Base-by-base conservation (phyloP, 2,329 filamentous ascomycete genomes). In the Fusarium coicis region DNA sequence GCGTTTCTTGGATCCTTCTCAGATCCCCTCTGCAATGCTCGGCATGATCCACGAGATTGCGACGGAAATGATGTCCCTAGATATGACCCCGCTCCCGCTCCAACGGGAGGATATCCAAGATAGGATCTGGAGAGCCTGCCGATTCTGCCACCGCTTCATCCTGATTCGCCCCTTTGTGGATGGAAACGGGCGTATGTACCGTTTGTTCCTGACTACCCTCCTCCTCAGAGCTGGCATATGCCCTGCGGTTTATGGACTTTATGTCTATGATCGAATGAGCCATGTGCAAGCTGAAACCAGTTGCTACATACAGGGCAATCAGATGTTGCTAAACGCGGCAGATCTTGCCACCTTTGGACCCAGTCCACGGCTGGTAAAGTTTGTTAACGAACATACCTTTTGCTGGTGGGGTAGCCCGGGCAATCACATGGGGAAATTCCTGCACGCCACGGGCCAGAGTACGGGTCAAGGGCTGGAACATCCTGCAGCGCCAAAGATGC, bases 111-210 rank as follows among this genome's bases (percentile, higher is more conserved):
- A 23, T 34, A n/a, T 34, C 32, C 15, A 36, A 16, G 34, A 36
- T 9, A n/a, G 49, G n/a, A 23, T 52, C 50, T 21, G 7, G 16
- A 14, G 12, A 2, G 78, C 77, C 21, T 76, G 75, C 19, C 75
- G 76, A 32, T 78, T 79, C 36, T 79, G 74, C 32, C 73, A 82
- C 19, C 52, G 50, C 1, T 79, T 83, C 44, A 76, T 81, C 52
- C 77, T 68, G 12, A 83, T 83, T 8, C 80, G 83, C 12, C 82
- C 81, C 2, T 84, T 83, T 43, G 62, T 64, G 6, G 80, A 82
- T 37, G 82, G 81, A 4, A 84, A 84, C 26, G 82, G 80, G 2
- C 73, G 79, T 7, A 73, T 76, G 30, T 81, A 77, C 36, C 76
- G 81, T 3, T 71, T 84, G 5, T 65, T 83, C 4, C 63, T 83